Percentiles rank a stretch among this genome's conserved stretches.
phyloP scores from a whole-genome alignment of 495 filamentous ascomycete species.

The Podospora conica region DNA sequence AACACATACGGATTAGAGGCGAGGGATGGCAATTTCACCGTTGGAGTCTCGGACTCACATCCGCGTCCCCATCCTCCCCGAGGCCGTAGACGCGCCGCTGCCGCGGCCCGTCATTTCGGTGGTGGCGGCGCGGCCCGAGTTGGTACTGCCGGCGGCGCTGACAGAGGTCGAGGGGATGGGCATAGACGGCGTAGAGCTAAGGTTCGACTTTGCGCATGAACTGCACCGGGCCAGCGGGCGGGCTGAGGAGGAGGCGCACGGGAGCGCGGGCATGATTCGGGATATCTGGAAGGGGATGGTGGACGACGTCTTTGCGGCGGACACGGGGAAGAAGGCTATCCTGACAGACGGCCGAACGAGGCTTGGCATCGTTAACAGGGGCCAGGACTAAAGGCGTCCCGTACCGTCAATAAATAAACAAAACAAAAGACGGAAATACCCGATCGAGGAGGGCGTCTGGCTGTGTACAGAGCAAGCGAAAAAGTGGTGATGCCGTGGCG shows the following conservation, averaged over 20 bases:
- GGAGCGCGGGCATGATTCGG: conserved; percentile 32
- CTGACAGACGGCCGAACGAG: too few relatives aligned
- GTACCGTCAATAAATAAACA: too few relatives aligned
- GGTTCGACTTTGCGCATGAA: conserved; percentile 39
- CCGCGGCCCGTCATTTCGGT: conserved; percentile 33
- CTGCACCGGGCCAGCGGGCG: conserved; percentile 10
- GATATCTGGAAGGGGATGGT: conserved; percentile 43
- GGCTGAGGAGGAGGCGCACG: conserved; percentile 14
- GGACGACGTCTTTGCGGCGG: conserved; percentile 37
- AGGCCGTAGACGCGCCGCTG: conserved; percentile 31
- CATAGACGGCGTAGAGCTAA: conserved; percentile 41
- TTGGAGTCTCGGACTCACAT: too few relatives aligned
- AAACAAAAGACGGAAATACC: too few relatives aligned
- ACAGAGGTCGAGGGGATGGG: conserved; percentile 43
- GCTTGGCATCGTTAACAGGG: too few relatives aligned
- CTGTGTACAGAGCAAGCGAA: too few relatives aligned
- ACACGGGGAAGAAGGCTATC: not conserved
- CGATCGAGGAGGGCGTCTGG: too few relatives aligned
- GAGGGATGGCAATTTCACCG: too few relatives aligned
- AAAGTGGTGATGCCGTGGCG: too few relatives aligned
- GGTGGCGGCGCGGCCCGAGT: conserved; percentile 39
- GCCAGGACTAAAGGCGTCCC: too few relatives aligned
- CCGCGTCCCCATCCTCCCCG: too few relatives aligned
- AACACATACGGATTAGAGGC: too few relatives aligned
- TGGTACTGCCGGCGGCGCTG: conserved; percentile 35